Evolutionary conservation across 1,139 yeast genomes (phyloP).

Genomic region (Zygosaccharomyces sapae): DNA sequence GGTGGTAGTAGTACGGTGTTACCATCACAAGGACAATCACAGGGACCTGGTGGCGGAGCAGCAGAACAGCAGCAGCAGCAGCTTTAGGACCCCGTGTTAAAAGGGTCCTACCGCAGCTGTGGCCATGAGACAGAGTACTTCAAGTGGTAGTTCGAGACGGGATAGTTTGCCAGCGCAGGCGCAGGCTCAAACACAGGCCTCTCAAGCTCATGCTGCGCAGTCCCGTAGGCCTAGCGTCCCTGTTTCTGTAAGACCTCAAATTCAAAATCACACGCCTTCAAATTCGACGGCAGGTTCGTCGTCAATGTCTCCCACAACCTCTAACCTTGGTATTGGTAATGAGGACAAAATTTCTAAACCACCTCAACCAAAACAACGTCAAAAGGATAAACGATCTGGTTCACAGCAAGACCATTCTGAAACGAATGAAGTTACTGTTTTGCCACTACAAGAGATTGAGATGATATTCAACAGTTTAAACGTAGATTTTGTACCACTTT

Average conservation of each 20-base stretch:
- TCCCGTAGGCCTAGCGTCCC: constrained; percentile 6
- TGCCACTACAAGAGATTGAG: constrained; percentile 38
- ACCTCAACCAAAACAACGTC: neutral
- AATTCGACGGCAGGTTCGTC: constrained; percentile 10
- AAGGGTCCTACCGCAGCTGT: constrained; percentile 1
- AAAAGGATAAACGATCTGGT: neutral
- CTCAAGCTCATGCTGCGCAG: constrained; percentile 4
- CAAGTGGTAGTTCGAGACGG: constrained; percentile 7
- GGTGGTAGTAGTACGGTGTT: neutral
- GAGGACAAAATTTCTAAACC: constrained; percentile 2
- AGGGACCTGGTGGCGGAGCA: neutral
- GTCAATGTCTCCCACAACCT: constrained; percentile 11
- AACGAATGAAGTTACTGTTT: constrained; percentile 23
- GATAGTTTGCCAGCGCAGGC: constrained; percentile 7
- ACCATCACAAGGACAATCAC: neutral
- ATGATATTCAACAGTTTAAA: constrained; percentile 36
- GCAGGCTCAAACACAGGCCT: constrained; percentile 6
- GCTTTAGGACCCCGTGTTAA: neutral
- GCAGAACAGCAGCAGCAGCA: neutral
- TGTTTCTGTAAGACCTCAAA: neutral
- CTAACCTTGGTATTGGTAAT: neutral
- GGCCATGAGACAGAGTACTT: constrained; percentile 4
- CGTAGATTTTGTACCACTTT: constrained; percentile 34
- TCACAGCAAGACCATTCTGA: constrained; percentile 5
- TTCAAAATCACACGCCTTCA: constrained; percentile 11